Conservation (phyloP, 345 rosid species). For the Clausena lansium region DNA sequence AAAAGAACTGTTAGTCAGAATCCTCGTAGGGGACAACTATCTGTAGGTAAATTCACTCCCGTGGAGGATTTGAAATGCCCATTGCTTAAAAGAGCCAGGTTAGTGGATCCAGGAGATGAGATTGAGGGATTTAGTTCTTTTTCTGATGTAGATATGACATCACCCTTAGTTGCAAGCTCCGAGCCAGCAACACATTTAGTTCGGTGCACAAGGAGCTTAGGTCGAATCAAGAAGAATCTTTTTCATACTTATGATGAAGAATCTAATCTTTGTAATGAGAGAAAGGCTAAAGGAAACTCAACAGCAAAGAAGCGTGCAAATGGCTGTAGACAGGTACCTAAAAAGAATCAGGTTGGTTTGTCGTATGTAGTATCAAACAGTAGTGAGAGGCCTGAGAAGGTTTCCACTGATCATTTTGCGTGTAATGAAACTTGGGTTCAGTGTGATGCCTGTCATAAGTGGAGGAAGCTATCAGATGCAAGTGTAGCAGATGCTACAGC, state of each 20-base stretch:
- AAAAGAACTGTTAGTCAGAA: constrained; percentile 42
- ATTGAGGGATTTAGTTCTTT: constrained; percentile 33
- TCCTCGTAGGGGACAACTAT: constrained; percentile 41
- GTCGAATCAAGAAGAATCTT: constrained; percentile 58
- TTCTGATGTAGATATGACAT: constrained; percentile 24
- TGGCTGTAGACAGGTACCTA: neutral
- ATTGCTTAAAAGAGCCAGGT: constrained; percentile 54
- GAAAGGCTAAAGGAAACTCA: constrained; percentile 27
- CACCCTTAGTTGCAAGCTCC: constrained; percentile 22
- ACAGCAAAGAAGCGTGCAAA: constrained; percentile 28
- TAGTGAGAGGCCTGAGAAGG: constrained; percentile 31
- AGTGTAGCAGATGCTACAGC: constrained; percentile 41
- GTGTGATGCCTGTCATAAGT: constrained; percentile 88
- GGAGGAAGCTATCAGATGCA: constrained; percentile 69
- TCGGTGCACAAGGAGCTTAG: constrained; percentile 54
- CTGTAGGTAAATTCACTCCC: constrained; percentile 32
- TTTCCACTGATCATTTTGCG: constrained; percentile 27
- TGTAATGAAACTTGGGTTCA: constrained; percentile 72
- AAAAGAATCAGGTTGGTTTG: constrained; percentile 24
- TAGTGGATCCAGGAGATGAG: constrained; percentile 38
- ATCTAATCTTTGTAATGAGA: constrained; percentile 35
- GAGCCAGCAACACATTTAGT: constrained; percentile 32
- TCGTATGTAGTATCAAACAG: constrained; percentile 24
- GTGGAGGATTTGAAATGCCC: constrained; percentile 29
- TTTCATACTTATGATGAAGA: constrained; percentile 42